Evolutionary conservation across 2,329 filamentous ascomycete genomes (phyloP).

Genomic region (Stromatinia cepivora): DNA sequence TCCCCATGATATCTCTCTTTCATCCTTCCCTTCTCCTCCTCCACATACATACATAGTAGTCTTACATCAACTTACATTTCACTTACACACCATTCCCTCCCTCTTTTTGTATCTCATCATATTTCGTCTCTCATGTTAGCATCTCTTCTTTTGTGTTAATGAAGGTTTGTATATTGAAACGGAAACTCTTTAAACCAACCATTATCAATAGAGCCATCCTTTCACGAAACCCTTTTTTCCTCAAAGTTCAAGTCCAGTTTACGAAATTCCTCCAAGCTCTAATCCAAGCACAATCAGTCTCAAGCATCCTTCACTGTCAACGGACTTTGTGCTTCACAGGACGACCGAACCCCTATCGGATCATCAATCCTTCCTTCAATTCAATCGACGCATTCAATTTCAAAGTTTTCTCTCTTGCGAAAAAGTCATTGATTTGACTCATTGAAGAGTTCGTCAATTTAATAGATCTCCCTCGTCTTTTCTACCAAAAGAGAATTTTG

Average conservation of each 20-base stretch:
- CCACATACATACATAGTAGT: background rate
- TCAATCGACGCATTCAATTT: conserved; percentile 25
- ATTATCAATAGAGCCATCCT: conserved; percentile 15
- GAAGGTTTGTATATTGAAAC: conserved; percentile 23
- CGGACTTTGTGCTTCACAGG: conserved; percentile 35
- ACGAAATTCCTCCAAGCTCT: conserved; percentile 11
- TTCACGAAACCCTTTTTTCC: conserved; percentile 14
- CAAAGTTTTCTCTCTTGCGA: conserved; percentile 7
- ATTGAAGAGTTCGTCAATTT: conserved; percentile 30
- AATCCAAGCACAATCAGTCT: conserved; percentile 24
- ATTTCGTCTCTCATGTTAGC: conserved; percentile 1
- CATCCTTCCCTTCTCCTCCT: conserved; percentile 18
- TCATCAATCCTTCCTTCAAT: conserved; percentile 33
- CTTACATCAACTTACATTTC: background rate
- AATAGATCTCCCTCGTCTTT: conserved; percentile 31
- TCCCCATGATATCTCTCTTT: conserved; percentile 11
- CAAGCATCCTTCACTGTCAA: conserved; percentile 23
- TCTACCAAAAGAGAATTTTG: conserved; percentile 19
- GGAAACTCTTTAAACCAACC: conserved; percentile 10
- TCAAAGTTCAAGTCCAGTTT: conserved; percentile 3
- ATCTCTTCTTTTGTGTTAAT: conserved; percentile 26
- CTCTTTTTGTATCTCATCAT: conserved; percentile 8
- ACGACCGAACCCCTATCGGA: conserved; percentile 38
- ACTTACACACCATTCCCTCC: background rate
- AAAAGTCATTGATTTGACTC: conserved; percentile 33